phyloP scores from a whole-genome alignment of 169 alveolate species.

The Cryptosporidium muris region DNA sequence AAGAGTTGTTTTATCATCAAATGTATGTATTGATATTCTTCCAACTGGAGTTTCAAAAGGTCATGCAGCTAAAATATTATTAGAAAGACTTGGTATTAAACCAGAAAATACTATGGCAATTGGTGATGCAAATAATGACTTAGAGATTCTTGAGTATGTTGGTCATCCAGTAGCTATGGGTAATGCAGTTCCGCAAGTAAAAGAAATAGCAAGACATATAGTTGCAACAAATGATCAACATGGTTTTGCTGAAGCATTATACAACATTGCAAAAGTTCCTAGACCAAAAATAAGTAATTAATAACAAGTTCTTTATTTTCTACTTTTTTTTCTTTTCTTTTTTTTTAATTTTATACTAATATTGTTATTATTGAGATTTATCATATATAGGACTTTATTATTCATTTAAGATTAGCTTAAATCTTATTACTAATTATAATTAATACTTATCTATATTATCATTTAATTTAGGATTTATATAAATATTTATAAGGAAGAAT shows the following conservation, averaged over 20 bases:
- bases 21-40: slow-evolving; percentile 75
- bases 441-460: too few species aligned
- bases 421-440: too few species aligned
- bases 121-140: slow-evolving; percentile 83
- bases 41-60: slow-evolving; percentile 75
- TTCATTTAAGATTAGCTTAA: too few species aligned
- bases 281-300: too few species aligned
- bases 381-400: too few species aligned
- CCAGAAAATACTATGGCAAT: slow-evolving; percentile 75
- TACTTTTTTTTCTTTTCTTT: too few species aligned
- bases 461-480: too few species aligned
- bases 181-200: slow-evolving; percentile 76
- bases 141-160: slow-evolving; percentile 75
- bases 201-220: slow-evolving; percentile 73
- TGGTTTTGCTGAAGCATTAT: slow-evolving; percentile 67
- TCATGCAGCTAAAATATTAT: slow-evolving; percentile 76
- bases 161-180: slow-evolving; percentile 76
- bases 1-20: slow-evolving; percentile 72
- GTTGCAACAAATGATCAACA: slow-evolving; percentile 72
- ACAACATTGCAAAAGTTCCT: not conserved
- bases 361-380: too few species aligned
- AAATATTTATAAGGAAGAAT: too few species aligned
- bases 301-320: too few species aligned
- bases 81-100: slow-evolving; percentile 64
- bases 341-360: too few species aligned